phyloP scores from a whole-genome alignment of 352 stramenopile genomes.

The Pythium sp. region DNA sequence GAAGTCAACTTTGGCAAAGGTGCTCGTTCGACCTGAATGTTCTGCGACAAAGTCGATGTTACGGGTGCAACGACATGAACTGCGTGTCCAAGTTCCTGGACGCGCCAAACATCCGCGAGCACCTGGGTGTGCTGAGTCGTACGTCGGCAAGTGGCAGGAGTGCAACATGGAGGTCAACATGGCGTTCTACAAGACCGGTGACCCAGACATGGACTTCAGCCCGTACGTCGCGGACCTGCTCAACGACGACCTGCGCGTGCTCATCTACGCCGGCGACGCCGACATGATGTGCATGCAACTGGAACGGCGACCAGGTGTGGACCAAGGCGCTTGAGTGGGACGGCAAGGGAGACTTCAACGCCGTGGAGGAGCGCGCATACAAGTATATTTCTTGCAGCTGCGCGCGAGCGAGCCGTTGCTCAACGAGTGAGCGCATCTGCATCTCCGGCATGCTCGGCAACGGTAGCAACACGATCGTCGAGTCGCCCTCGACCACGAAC shows the following conservation, averaged over 20 bases:
- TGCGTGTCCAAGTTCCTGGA: slow-evolving; percentile 1
- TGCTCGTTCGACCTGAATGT: neutral
- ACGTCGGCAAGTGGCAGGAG: slow-evolving; percentile 54
- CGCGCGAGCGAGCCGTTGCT: too few relatives aligned
- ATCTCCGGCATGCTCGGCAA: too few relatives aligned
- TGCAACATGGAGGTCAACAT: slow-evolving; percentile 78
- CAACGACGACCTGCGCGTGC: slow-evolving; percentile 58
- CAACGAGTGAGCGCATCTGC: too few relatives aligned
- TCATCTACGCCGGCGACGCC: slow-evolving; percentile 96
- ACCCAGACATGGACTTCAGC: slow-evolving; percentile 62
- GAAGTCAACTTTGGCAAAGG: too few relatives aligned
- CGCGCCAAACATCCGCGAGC: neutral
- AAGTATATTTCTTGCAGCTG: too few relatives aligned
- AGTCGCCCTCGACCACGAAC: too few relatives aligned
- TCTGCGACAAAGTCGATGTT: neutral
- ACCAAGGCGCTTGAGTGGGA: too few relatives aligned
- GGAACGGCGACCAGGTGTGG: slow-evolving; percentile 82
- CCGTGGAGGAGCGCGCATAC: too few relatives aligned
- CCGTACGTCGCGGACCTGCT: slow-evolving; percentile 87
- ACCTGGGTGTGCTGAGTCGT: slow-evolving; percentile 8
- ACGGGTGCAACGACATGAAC: too few relatives aligned
- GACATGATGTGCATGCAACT: slow-evolving; percentile 98
- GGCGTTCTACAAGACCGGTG: slow-evolving; percentile 46
- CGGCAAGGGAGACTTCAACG: too few relatives aligned
- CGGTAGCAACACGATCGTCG: too few relatives aligned